Evolutionary conservation across 768 basidiomycete species (phyloP).

Genomic region (Dacryopinax spathularia): DNA sequence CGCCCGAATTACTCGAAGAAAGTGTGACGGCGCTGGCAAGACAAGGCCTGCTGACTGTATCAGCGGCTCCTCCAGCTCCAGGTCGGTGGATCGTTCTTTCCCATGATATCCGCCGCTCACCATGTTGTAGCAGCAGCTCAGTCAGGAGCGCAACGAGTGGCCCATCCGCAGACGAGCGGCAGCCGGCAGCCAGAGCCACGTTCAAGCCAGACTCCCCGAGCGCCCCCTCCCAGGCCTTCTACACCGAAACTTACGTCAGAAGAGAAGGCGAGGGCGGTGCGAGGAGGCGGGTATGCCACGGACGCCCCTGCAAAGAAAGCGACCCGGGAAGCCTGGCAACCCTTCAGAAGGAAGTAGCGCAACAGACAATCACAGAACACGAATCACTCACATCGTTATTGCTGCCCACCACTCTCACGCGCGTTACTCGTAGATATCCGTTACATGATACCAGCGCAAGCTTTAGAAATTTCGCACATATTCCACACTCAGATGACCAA

Average conservation of each 20-base stretch:
- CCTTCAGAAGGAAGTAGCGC: not conserved
- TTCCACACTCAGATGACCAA: too few relatives aligned
- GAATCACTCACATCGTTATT: not conserved
- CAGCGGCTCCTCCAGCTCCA: not conserved
- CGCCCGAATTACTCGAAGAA: not conserved
- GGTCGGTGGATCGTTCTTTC: not conserved
- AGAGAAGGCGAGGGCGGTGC: not conserved
- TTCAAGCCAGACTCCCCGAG: too few relatives aligned
- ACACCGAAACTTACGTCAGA: not conserved
- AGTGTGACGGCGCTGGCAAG: not conserved
- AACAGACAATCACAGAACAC: not conserved
- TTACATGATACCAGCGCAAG: not conserved
- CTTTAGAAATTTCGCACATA: too few relatives aligned
- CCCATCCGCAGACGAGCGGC: too few relatives aligned
- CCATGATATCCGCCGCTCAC: too few relatives aligned
- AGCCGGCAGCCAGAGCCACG: too few relatives aligned
- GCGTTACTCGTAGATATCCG: not conserved
- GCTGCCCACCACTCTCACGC: not conserved
- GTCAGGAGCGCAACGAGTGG: too few relatives aligned
- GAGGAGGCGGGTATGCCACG: not conserved
- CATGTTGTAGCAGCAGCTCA: too few relatives aligned
- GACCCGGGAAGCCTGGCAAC: not conserved
- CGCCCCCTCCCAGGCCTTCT: not conserved
- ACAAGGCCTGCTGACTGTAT: not conserved
- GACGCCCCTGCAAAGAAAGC: not conserved